These are phyloP conservation scores for Hawksworthiomyces lignivorus DNA, from an alignment of 2,329 filamentous ascomycete genomes.

Conservation along the genomic window DNA sequence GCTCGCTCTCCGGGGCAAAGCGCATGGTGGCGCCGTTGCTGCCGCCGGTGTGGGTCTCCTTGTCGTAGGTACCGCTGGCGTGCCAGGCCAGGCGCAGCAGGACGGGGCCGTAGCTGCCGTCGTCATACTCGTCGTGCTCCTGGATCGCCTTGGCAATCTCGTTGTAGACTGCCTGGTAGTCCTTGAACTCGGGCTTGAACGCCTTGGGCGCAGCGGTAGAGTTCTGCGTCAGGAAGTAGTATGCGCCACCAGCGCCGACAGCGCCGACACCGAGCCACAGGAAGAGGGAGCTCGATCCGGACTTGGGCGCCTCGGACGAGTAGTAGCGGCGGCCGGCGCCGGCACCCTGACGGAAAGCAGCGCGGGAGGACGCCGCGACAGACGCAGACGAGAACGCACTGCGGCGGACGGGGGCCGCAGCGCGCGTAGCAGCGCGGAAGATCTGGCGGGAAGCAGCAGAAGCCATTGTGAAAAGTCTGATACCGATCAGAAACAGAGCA, in stretches of 20 bases:
- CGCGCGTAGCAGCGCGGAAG: conserved; percentile 51
- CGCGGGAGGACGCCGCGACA: conserved; percentile 52
- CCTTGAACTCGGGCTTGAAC: conserved; percentile 69
- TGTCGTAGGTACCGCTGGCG: conserved; percentile 85
- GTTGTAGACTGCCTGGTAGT: conserved; percentile 95
- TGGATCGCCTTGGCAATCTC: conserved; percentile 71
- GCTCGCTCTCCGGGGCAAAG: conserved; percentile 78
- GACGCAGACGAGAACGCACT: conserved; percentile 39
- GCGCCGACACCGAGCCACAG: conserved; percentile 54
- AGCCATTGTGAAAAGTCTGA: conserved; percentile 29
- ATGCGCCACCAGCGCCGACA: conserved; percentile 55
- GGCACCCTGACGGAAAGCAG: conserved; percentile 60
- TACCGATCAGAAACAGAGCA: no score
- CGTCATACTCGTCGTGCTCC: conserved; percentile 91
- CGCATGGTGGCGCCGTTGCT: conserved; percentile 97
- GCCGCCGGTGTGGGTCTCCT: conserved; percentile 78
- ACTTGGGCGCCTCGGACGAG: conserved; percentile 57
- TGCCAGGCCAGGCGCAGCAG: conserved; percentile 91
- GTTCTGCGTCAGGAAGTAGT: conserved; percentile 56
- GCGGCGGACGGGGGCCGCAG: conserved; percentile 26
- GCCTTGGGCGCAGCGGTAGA: conserved; percentile 42
- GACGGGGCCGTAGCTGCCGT: conserved; percentile 91
- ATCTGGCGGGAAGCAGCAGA: conserved; percentile 43
- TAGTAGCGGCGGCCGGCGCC: conserved; percentile 62
- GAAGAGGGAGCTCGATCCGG: conserved; percentile 30